Evolutionary conservation across 345 rosid species (phyloP), one percentile per base, ranked within the genome.

Genomic region (Pugionium dolabratum): DNA sequence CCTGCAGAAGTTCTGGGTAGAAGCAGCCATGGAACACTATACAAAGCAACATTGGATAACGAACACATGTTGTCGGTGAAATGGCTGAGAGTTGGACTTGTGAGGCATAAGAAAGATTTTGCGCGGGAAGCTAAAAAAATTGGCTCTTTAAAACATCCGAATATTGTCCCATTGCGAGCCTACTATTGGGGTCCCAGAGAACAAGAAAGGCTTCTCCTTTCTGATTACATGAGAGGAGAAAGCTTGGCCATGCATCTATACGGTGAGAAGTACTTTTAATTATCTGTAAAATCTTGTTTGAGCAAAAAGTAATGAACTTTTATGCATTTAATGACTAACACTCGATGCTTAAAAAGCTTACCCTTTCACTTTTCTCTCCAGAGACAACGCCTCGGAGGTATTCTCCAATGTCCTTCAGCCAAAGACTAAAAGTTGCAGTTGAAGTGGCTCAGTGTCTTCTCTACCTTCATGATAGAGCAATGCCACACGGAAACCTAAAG

Each of bases 1-100:
- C 97, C 97, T n/a, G 97, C 98, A 2, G 97, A 93, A 82, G 97
- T 93, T 80, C 91, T 93, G 39, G 97, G 98, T 32, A 83, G 98
- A 80, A 88, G 98, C 84, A 93, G 96, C 73, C 97, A 86, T 73
- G 97, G 97, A 66, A 93, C 98, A 51, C 75, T 89, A 1, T 93
- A 93, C 58, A 89, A 90, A 80, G 98, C 98, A 52, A 90, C 96
- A 67, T 82, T 93, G 50, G 91, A 78, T 61, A 78, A 76, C 28
- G 96, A 94, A 4, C 87, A 90, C 72, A 80, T 86, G 90, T 62
- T 93, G 79, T 78, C 91, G 25, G 98, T 93, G 80, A 93, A 93
- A 74, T 93, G 97, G 98, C 65, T 93, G 82, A 83, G 94, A 70
- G 96, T 86, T 50, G 98, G 97, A 74, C 81, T 93, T 32, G 97